Conservation (phyloP, 345 rosid genomes). For the Toxicodendron radicans region DNA sequence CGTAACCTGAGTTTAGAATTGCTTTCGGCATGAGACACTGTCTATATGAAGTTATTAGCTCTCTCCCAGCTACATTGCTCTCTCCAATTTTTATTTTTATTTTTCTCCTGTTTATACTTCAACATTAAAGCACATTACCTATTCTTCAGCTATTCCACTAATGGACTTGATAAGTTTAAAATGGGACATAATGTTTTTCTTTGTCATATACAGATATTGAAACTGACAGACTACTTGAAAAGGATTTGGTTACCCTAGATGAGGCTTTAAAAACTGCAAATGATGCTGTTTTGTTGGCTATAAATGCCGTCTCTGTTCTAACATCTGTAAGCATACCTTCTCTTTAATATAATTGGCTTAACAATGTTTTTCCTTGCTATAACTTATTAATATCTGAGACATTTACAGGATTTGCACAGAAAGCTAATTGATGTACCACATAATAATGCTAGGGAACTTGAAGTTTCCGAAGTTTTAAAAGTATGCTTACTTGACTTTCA, state of each 20-base stretch:
- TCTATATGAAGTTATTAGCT: not conserved
- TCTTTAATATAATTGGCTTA: slow-evolving; percentile 19
- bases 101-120: not conserved
- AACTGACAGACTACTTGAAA: slow-evolving; percentile 72
- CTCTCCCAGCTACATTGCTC: not conserved
- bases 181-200: slow-evolving; percentile 11
- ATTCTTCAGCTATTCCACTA: not conserved
- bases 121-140: not conserved
- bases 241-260: slow-evolving; percentile 80
- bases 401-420: slow-evolving; percentile 57
- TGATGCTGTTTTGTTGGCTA: slow-evolving; percentile 77
- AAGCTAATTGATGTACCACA: slow-evolving; percentile 44
- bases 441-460: slow-evolving; percentile 52
- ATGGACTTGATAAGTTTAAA: slow-evolving; percentile 23
- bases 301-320: slow-evolving; percentile 59
- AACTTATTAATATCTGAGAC: slow-evolving; percentile 17
- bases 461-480: slow-evolving; percentile 50
- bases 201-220: slow-evolving; percentile 65
- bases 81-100: not conserved
- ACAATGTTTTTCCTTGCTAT: slow-evolving; percentile 5
- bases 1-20: not conserved
- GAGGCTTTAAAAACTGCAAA: slow-evolving; percentile 89
- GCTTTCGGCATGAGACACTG: not conserved
- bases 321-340: slow-evolving; percentile 55
- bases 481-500: slow-evolving; percentile 40